Evolutionary conservation across 2,329 filamentous ascomycete species (phyloP), one percentile per base, ranked within the genome.

Genomic region (Gnomoniopsis smithogilvyi): DNA sequence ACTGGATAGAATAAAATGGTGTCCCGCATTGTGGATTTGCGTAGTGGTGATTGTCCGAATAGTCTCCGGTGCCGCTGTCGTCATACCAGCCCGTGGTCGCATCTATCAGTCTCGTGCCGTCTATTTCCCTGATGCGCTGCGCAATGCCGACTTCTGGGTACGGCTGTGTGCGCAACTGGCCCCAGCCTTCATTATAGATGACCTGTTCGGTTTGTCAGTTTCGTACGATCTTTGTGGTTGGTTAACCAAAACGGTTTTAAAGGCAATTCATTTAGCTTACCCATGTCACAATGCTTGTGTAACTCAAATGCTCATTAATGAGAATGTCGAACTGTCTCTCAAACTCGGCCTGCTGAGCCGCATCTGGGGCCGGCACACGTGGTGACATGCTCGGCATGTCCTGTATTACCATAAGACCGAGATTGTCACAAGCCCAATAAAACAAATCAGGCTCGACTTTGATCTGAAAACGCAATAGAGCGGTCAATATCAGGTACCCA

Each of bases 101-200:
- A 68, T 89, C 78, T 43, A 91, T 74, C 10, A 91, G 76, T 24
- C 88, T 75, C 0, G 85, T 87, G 0, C 86, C 82, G 64, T 91
- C 88, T 2, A 88, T 70, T 1, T 74, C 64, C 48, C 77, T 78
- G 2, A 90, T 78, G 0, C 79, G 68, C 1, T 81, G 74, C 0
- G 84, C 83, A 14, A 91, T 73, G 3, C 68, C 72, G 15, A 80
- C 79, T 62, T 90, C 87, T 0, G 85, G 84, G 63, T 77, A 79
- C 8, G 76, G 76, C 0, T 71, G 69, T 0, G 75, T 65, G 2
- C 68, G 76, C 2, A 82, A 71, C 66, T 90, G 87, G 2, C 84
- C 87, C 87, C 87, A 90, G 47, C 86, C 87, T 68, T 90, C 87
- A 67, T 90, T 90, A 70, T 89, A 90, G 64, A 90, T 84, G 17